Evolutionary conservation across 1,284 basidiomycete genomes (phyloP).

Genomic region (Cystobasidiaceae sp.): DNA sequence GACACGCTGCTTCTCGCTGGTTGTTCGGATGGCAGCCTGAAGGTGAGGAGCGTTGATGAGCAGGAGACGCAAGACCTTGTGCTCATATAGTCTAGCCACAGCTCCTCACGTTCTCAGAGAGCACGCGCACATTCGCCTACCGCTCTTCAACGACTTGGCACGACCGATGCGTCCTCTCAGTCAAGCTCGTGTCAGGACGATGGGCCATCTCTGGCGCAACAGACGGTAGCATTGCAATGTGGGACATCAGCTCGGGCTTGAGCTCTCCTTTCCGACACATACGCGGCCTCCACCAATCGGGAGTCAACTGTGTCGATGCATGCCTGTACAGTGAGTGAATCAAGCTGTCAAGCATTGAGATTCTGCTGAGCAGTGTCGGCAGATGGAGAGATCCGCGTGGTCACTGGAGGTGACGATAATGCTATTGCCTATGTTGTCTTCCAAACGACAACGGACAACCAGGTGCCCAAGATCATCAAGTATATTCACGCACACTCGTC

Average conservation of each 20-base stretch:
- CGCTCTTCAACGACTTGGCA: not conserved
- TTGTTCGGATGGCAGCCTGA: slow-evolving; percentile 10
- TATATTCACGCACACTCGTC: slow-evolving; percentile 7
- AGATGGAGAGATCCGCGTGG: not conserved
- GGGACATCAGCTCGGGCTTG: not conserved
- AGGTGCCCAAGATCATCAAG: not conserved
- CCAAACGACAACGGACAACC: not conserved
- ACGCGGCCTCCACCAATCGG: slow-evolving; percentile 6
- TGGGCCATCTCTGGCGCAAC: slow-evolving; percentile 8
- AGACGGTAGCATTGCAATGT: slow-evolving; percentile 8
- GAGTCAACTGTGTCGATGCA: slow-evolving; percentile 25
- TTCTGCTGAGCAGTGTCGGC: not conserved
- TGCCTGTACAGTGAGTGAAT: not conserved
- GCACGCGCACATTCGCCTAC: not conserved
- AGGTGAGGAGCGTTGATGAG: not conserved
- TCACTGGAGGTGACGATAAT: slow-evolving; percentile 17
- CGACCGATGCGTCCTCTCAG: slow-evolving; percentile 14
- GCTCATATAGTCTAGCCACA: not conserved
- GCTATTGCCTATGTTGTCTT: not conserved
- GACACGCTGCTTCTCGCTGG: slow-evolving; percentile 10
- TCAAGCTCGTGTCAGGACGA: not conserved
- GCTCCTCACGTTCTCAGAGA: slow-evolving; percentile 10
- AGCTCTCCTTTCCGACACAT: not conserved
- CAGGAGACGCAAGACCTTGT: not conserved
- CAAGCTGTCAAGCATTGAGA: too few relatives aligned